Evolutionary conservation across 345 rosid genomes (phyloP).

Genomic region (Eucalyptus tenuipes): DNA sequence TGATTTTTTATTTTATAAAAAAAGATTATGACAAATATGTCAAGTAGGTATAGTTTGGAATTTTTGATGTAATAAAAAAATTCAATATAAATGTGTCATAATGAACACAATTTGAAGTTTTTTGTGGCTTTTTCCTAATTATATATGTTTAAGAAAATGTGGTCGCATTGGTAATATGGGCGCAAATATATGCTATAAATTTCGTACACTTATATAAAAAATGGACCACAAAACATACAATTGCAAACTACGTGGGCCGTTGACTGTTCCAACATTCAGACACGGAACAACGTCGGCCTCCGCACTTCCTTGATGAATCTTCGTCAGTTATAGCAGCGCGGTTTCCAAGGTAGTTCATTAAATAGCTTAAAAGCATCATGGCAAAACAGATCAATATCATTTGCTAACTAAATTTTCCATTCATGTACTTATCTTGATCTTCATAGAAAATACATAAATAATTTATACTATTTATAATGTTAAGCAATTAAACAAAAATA

Average conservation of each 20-base stretch:
- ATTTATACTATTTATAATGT: neutral
- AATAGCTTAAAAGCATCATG: neutral
- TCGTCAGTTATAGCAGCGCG: neutral
- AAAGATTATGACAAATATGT: no score
- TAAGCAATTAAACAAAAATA: neutral
- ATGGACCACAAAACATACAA: neutral
- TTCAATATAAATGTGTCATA: no score
- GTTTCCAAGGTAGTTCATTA: neutral
- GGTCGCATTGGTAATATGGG: neutral
- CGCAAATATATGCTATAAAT: neutral
- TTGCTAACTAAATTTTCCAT: neutral
- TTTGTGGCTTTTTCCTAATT: neutral
- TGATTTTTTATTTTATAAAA: no score
- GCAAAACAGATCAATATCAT: neutral
- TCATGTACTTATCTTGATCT: neutral
- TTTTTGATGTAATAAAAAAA: no score
- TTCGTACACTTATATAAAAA: neutral
- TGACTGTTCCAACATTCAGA: neutral
- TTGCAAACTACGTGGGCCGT: neutral
- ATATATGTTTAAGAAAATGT: neutral
- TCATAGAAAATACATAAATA: neutral
- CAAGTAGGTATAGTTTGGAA: neutral
- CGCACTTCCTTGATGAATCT: neutral
- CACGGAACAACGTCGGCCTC: neutral
- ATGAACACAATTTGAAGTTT: no score